Conservation (phyloP, 495 filamentous ascomycete species). For the Tuber magnatum region DNA sequence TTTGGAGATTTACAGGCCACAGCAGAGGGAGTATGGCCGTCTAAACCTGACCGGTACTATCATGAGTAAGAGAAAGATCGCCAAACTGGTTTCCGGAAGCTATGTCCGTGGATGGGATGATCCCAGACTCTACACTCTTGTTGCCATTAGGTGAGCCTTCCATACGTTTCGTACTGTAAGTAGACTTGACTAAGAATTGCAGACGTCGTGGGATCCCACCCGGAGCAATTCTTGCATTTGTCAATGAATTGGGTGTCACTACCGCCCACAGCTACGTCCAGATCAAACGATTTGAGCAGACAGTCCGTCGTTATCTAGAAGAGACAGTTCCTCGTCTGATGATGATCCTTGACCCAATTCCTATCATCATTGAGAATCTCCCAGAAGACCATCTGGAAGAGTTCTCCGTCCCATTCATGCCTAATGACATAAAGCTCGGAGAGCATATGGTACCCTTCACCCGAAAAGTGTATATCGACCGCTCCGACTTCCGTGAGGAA, state of each 20-base stretch:
- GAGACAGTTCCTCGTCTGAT: constrained; percentile 74
- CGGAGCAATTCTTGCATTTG: constrained; percentile 76
- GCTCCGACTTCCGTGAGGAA: constrained; percentile 80
- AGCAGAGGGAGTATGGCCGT: constrained; percentile 79
- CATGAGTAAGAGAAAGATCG: constrained; percentile 74
- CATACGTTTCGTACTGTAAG: not conserved
- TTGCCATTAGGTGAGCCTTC: constrained; percentile 50
- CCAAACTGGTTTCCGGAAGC: constrained; percentile 63
- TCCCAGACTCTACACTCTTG: constrained; percentile 81
- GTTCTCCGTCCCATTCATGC: constrained; percentile 63
- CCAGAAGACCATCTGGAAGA: constrained; percentile 58
- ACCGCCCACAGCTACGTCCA: constrained; percentile 66
- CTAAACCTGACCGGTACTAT: constrained; percentile 75
- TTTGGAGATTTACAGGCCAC: constrained; percentile 70
- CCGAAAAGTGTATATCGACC: constrained; percentile 85
- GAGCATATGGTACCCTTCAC: constrained; percentile 62
- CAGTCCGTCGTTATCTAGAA: constrained; percentile 74
- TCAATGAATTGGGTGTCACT: constrained; percentile 82
- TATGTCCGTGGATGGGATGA: constrained; percentile 82
- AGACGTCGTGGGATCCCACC: constrained; percentile 72
- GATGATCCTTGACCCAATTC: constrained; percentile 67
- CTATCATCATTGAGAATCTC: constrained; percentile 65
- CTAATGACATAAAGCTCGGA: constrained; percentile 63
- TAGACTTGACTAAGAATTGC: constrained; percentile 24
- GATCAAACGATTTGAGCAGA: constrained; percentile 66